Base-by-base conservation (phyloP, 148 eudicot species). In the Cornus florida region DNA sequence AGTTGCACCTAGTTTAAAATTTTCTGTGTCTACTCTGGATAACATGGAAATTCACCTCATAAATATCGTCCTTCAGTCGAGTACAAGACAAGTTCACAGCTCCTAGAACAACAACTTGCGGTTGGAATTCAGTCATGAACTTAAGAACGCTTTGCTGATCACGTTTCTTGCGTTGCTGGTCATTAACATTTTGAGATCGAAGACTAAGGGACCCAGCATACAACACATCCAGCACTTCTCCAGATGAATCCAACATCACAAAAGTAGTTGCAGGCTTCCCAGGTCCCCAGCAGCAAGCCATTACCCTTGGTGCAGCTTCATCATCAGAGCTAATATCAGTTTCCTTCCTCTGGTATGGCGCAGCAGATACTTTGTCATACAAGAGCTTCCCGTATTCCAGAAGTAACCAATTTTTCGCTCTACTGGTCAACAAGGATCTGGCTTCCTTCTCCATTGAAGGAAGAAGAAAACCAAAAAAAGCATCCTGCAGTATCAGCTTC, bases 211-310 rank as follows among this genome's bases (percentile, higher is more conserved):
- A 94, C 64, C 94, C 97, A 14, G 95, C 97, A 83, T 87, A 88
- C 69, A 97, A 77, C 5, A 91, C 90, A 87, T 97, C 98, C 50
- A 94, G 83, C 72, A 97, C 91, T 86, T 97, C 98, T 77, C 99
- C 99, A 86, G 82, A 88, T 46, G 98, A 91, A 90, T 97, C 98
- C 84, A 97, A 80, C 99, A 97, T 94, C 82, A 94, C 99, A 80
- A 97, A 94, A 38, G 98, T 94, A 50, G 92, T 94, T 35, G 94
- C 78, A 62, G 99, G 97, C 81, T 91, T 94, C 78, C 98, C 98
- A 57, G 90, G 91, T 20, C 98, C 98, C 98, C 97, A 97, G 80
- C 99, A 97, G 83, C 99, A 97, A 77, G 98, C 97, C 99, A 97
- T 94, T 67, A 97, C 97, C 88, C 99, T 90, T 0, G 98, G 98